A percentile compares a stretch with the other conserved stretches of the same genome.
Conservation (phyloP, 1,139 yeast species). For the Pichia kudriavzevii region DNA sequence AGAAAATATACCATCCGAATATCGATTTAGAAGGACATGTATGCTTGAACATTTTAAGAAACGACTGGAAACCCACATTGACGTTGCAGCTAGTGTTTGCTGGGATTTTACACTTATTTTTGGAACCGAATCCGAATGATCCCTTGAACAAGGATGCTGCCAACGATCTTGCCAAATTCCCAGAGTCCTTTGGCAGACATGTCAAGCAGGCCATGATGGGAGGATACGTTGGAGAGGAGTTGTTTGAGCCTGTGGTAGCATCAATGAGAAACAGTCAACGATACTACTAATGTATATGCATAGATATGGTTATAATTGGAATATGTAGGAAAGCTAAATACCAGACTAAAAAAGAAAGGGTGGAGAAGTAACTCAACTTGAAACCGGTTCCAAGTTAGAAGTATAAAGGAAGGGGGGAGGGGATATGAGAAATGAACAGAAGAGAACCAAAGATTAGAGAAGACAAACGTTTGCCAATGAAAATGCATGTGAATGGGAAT, state of each 20-base stretch:
- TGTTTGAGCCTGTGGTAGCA: constrained; percentile 50
- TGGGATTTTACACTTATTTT: constrained; percentile 77
- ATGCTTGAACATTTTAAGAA: constrained; percentile 82
- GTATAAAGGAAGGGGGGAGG: no score
- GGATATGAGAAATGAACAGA: no score
- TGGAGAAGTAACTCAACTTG: neutral
- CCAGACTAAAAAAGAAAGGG: neutral
- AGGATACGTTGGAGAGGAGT: constrained; percentile 47
- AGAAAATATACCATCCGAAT: constrained; percentile 86
- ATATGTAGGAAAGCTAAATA: neutral
- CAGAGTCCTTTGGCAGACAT: constrained; percentile 45
- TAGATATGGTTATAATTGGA: no score
- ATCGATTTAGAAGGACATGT: constrained; percentile 87
- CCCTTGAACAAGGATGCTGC: constrained; percentile 93
- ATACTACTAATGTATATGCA: no score
- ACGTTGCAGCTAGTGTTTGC: constrained; percentile 74
- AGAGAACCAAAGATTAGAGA: no score
- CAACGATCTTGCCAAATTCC: constrained; percentile 53
- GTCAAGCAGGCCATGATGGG: constrained; percentile 72
- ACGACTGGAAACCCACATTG: constrained; percentile 95
- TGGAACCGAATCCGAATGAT: constrained; percentile 88
- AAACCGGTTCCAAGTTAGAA: neutral
- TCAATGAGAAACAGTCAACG: neutral
- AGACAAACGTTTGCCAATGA: no score
- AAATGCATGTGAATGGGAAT: no score